phyloP scores from a whole-genome alignment of 2,329 filamentous ascomycete genomes.

The Sporothrix globosa region DNA sequence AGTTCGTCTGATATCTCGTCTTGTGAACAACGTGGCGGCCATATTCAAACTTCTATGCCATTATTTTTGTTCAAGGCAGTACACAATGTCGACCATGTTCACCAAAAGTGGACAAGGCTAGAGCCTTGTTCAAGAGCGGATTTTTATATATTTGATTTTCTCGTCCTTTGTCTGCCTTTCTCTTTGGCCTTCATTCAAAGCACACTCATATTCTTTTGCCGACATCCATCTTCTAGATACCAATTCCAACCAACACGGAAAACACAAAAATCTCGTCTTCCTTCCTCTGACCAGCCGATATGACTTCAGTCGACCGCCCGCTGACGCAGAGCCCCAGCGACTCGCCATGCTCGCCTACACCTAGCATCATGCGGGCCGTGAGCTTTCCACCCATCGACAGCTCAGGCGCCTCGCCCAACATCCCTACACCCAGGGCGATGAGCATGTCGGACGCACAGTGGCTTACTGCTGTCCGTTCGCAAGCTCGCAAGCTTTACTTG shows the following conservation, averaged over 20 bases:
- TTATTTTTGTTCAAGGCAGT: background rate
- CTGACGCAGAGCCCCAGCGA: background rate
- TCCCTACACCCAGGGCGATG: background rate
- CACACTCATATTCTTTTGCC: background rate
- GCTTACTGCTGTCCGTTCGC: background rate
- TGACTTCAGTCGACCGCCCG: background rate
- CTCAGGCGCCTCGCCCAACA: too few species aligned
- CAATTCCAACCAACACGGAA: background rate
- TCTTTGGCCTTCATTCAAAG: background rate
- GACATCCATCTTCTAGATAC: background rate
- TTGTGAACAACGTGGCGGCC: constrained; percentile 6
- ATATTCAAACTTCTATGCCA: background rate
- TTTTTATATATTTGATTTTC: background rate
- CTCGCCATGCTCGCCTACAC: background rate
- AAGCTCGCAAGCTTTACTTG: background rate
- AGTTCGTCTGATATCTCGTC: background rate
- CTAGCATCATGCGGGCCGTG: background rate
- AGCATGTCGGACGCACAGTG: constrained; percentile 11
- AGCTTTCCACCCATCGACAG: constrained; percentile 2
- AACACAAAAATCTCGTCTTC: background rate
- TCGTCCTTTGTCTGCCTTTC: background rate
- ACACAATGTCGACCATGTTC: background rate
- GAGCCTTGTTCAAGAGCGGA: background rate
- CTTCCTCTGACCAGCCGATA: background rate
- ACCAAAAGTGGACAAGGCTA: background rate